Evolutionary conservation across 1,284 basidiomycete genomes (phyloP).

Genomic region (Microbotryum lychnidis-dioicae): DNA sequence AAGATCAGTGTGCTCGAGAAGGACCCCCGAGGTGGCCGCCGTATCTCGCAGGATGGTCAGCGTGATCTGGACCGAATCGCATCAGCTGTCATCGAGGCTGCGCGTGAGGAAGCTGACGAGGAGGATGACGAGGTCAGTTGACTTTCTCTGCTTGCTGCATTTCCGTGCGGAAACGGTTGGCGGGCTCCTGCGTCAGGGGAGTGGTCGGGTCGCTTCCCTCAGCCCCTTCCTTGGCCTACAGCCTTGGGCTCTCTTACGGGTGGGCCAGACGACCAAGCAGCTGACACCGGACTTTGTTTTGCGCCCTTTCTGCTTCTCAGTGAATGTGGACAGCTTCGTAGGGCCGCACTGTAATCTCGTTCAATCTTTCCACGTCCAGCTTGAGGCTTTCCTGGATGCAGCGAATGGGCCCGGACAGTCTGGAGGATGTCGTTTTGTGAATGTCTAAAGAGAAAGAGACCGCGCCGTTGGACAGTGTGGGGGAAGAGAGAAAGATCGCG

Average conservation of each 20-base stretch:
- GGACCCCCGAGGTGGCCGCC: constrained; percentile 81
- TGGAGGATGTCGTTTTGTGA: too few relatives aligned
- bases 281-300: background rate
- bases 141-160: too few relatives aligned
- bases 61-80: constrained; percentile 98
- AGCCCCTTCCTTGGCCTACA: background rate
- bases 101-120: constrained; percentile 73
- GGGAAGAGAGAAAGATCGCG: too few relatives aligned
- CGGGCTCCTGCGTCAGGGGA: background rate
- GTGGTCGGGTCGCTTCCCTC: background rate
- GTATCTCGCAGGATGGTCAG: constrained; percentile 92
- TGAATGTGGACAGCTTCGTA: too few relatives aligned
- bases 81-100: constrained; percentile 84
- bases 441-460: too few relatives aligned
- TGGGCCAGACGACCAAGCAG: too few relatives aligned
- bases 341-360: background rate
- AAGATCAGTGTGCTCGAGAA: constrained; percentile 97
- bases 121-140: constrained; percentile 64
- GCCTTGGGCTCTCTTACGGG: background rate
- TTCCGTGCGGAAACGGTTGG: too few relatives aligned
- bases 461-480: too few relatives aligned
- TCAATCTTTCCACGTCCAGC: background rate
- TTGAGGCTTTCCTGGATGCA: too few relatives aligned
- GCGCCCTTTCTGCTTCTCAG: too few relatives aligned
- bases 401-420: too few relatives aligned